Evolutionary conservation across 495 filamentous ascomycete genomes (phyloP), one percentile per base, ranked within the genome.

Genomic region (Lasiosphaeriaceae sp.): DNA sequence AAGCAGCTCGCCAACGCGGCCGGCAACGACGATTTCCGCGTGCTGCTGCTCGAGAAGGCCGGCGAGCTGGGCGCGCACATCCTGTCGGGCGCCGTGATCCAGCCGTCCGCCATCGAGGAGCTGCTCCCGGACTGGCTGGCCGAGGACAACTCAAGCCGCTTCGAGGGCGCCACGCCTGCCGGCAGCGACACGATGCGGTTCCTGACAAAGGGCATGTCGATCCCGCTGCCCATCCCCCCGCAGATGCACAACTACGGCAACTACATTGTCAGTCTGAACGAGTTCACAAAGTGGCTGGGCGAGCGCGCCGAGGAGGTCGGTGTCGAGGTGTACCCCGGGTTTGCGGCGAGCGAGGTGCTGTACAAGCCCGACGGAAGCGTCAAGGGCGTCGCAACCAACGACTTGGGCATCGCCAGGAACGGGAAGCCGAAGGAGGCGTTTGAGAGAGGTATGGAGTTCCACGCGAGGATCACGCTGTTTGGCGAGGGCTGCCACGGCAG

Each of bases 161-260:
- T 97, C 72, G 80, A 90, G 63, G 74, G 87, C 70, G 86, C 83
- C 31, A 99, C 95, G 2, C 86, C 90, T 6, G 92, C 91, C 8
- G 86, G 82, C 55, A 77, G 76, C 17, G 94, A 97, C 64, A 86
- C 84, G 72, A 95, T 99, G 93, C 85, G 91, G 56, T 97, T 97
- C 71, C 76, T 99, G 50, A 97, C 93, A n/a, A 85, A 92, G 75
- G 87, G 75, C 48, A 79, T 78, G 23, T 78, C 90, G 0, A 83
- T 92, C 59, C 88, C 89, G 11, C 80, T 97, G 41, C 94, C 94
- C 3, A 80, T 86, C 6, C 95, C 94, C 20, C 95, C 94, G 24
- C 94, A 97, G 77, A 97, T 99, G 95, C 83, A 96, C 72, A 99
- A 99, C 70, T 82, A 96, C 63, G 94, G 94, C 20, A 99, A 99